phyloP scores from a whole-genome alignment of 805 yeast species.

The Kodamaea leandrae region DNA sequence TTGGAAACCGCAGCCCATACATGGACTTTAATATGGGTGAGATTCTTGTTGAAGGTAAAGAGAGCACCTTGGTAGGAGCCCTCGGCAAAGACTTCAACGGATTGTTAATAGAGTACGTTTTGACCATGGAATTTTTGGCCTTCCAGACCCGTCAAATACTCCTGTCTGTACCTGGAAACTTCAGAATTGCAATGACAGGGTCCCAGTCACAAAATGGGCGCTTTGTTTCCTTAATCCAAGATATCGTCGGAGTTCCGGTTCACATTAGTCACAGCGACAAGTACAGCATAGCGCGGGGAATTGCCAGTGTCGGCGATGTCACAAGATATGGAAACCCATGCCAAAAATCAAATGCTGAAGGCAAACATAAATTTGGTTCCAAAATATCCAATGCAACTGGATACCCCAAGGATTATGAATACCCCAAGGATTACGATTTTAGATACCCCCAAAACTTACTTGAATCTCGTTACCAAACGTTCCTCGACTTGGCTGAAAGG shows the following conservation, averaged over 20 bases:
- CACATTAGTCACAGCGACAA: conserved; percentile 11
- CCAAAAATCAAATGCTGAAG: no score
- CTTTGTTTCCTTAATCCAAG: conserved; percentile 24
- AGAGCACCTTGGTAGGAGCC: conserved; percentile 12
- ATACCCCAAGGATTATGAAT: no score
- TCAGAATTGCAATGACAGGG: conserved; percentile 46
- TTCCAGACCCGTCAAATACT: conserved; percentile 47
- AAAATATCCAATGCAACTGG: no score
- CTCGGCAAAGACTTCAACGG: conserved; percentile 27
- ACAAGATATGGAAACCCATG: no score
- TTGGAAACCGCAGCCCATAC: conserved; percentile 59
- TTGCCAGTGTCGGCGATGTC: neutral
- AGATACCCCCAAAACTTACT: neutral
- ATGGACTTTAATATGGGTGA: conserved; percentile 51
- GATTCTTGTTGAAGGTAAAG: conserved; percentile 44
- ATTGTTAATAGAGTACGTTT: conserved; percentile 43
- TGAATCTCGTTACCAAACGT: neutral
- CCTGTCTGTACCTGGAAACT: conserved; percentile 19
- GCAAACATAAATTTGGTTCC: no score
- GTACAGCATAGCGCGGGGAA: conserved; percentile 26
- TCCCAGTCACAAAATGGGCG: conserved; percentile 51
- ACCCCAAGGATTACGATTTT: no score
- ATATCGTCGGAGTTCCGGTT: conserved; percentile 17
- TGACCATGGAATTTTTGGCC: conserved; percentile 49
- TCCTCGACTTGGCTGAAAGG: neutral